Evolutionary conservation across 1,284 basidiomycete genomes (phyloP), one percentile per base, ranked within the genome.

Genomic region (Sporisorium reilianum): DNA sequence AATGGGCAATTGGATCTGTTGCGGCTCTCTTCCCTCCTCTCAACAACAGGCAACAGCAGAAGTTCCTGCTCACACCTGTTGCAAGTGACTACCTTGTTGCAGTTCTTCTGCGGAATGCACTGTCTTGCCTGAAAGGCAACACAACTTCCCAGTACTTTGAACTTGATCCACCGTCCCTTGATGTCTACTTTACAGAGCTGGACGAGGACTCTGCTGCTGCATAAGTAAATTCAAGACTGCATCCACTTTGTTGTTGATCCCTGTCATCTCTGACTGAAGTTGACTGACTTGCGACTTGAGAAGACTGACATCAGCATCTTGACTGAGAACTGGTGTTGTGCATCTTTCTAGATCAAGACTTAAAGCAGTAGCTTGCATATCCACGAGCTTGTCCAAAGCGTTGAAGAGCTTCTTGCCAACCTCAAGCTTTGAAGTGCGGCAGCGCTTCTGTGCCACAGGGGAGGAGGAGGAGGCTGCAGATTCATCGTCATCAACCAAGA

Each of bases 41-140:
- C 28, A 49, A 49, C 46, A 49, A 49, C n/a, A 5, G 18, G 22
- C 46, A 49, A 26, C 45, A 48, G 16, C 45, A 48, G 14, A 48
- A 48, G 45, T 48, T 48, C 34, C 12, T 34, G 34, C 34, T 34
- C 6, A 34, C 34, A 14, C 34, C 34, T 34, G 34, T 34, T 34
- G 45, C 45, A 26, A 30, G 26, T 48, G 45, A 48, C 26, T 48
- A 48, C 16, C 26, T 48, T 30, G 25, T 30, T 48, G 45, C 14
- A 20, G 28, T 48, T 4, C 23, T 48, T 30, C 45, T 48, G 28
- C 26, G 12, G 3, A 48, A 48, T 48, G 45, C 26, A 5, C 16
- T 48, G 26, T n/a, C n/a, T n/a, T n/a, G n/a, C n/a, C n/a, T n/a
- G n/a, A 49, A 49, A 49, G 46, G 46, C 18, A 52, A 52, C 18